Evolutionary conservation across 257 asterid genomes (phyloP).

Genomic region (Ballota nigra): DNA sequence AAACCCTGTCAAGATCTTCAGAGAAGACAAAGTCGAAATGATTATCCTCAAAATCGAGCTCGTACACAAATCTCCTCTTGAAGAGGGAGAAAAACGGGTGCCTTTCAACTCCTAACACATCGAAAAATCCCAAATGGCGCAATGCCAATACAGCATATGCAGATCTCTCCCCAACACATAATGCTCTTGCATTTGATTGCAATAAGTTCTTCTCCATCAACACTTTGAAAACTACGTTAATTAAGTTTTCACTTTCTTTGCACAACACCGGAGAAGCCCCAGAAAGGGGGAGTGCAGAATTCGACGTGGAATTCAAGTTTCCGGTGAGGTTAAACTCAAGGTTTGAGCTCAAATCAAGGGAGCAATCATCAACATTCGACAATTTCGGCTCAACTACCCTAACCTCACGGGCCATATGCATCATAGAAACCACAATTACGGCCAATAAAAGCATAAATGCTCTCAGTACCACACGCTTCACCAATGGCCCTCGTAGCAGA

Average conservation of each 20-base stretch:
- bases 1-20: conserved; percentile 62
- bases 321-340: conserved; percentile 31
- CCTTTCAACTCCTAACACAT: conserved; percentile 51
- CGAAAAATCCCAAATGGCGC: conserved; percentile 58
- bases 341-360: conserved; percentile 35
- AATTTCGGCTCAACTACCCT: conserved; percentile 32
- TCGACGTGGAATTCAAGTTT: conserved; percentile 25
- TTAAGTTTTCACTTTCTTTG: conserved; percentile 40
- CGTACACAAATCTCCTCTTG: conserved; percentile 66
- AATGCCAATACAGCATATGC: conserved; percentile 50
- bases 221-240: conserved; percentile 46
- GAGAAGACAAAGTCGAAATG: conserved; percentile 78
- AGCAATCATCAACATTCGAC: conserved; percentile 45
- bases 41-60: conserved; percentile 57
- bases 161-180: conserved; percentile 73
- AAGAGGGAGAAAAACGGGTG: conserved; percentile 76
- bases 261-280: conserved; percentile 23
- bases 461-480: conserved; percentile 56
- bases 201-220: conserved; percentile 57
- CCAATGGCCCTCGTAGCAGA: conserved; percentile 24
- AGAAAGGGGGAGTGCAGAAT: conserved; percentile 23
- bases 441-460: conserved; percentile 54
- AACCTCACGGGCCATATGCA: conserved; percentile 50
- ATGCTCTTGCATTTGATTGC: conserved; percentile 51
- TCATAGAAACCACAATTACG: conserved; percentile 42